Evolutionary conservation across 2,329 filamentous ascomycete genomes (phyloP).

Genomic region (Xylaria sp.): DNA sequence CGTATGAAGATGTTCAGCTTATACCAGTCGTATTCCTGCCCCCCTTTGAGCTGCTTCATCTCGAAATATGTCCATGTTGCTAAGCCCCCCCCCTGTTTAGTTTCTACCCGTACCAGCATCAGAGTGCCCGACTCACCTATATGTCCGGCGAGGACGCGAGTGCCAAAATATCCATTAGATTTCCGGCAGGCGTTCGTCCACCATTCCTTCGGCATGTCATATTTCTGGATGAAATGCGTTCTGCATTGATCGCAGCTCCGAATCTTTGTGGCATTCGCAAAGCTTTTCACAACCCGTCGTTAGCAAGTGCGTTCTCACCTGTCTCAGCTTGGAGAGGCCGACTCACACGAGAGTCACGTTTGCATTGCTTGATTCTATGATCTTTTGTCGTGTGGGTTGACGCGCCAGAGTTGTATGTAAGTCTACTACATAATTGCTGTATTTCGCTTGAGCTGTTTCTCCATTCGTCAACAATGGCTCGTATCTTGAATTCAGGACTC

Average conservation of each 20-base stretch:
- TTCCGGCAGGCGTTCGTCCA: constrained; percentile 33
- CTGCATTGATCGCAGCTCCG: constrained; percentile 30
- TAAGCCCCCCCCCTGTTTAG: constrained; percentile 7
- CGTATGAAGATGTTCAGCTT: constrained; percentile 34
- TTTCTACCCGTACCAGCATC: not conserved
- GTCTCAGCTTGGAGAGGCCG: not conserved
- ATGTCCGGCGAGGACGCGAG: constrained; percentile 21
- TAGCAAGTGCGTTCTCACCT: not conserved
- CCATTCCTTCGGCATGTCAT: constrained; percentile 33
- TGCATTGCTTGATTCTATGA: not conserved
- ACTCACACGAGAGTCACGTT: constrained; percentile 13
- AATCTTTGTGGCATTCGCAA: constrained; percentile 30
- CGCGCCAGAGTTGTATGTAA: not conserved
- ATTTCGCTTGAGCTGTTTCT: constrained; percentile 4
- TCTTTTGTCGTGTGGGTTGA: not conserved
- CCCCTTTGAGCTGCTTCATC: constrained; percentile 26
- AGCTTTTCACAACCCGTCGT: constrained; percentile 25
- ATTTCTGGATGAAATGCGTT: constrained; percentile 21
- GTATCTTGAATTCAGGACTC: not conserved
- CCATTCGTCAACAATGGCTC: not conserved
- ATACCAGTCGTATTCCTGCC: constrained; percentile 31
- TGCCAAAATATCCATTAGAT: constrained; percentile 39
- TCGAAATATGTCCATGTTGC: constrained; percentile 34
- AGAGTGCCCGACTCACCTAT: not conserved
- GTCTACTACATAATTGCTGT: not conserved